Evolutionary conservation across 495 filamentous ascomycete species (phyloP).

Genomic region (Neurospora africana): DNA sequence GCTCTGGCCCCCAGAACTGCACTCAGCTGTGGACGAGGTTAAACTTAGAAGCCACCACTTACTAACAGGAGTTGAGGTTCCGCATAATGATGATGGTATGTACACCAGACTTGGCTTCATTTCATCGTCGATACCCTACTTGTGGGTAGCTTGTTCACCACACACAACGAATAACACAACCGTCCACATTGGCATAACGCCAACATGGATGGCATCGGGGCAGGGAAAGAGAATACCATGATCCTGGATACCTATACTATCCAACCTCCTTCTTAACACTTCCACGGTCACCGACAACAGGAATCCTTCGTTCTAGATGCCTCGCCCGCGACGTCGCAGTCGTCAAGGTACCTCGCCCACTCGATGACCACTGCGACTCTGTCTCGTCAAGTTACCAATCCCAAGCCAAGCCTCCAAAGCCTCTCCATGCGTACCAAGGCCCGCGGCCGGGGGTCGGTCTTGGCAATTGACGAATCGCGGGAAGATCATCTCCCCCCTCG

Average conservation of each 20-base stretch:
- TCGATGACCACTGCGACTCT: background rate
- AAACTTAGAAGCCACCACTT: background rate
- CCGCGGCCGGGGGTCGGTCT: background rate
- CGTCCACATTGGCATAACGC: background rate
- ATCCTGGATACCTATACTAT: background rate
- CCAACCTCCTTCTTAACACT: background rate
- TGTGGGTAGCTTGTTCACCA: background rate
- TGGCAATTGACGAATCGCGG: background rate
- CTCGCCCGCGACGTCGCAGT: background rate
- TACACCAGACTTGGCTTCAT: background rate
- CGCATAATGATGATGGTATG: background rate
- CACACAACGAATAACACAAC: background rate
- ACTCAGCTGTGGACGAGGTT: background rate
- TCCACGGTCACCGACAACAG: background rate
- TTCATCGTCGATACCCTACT: background rate
- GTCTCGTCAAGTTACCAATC: background rate
- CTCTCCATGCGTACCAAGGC: background rate
- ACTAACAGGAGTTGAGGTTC: background rate
- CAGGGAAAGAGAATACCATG: background rate
- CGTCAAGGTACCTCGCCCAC: background rate
- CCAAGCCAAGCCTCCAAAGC: background rate
- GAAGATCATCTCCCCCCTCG: background rate
- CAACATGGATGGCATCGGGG: background rate
- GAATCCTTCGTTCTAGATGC: background rate
- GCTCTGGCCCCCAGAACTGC: background rate